Evolutionary conservation across 768 basidiomycete genomes (phyloP).

Genomic region (Pulveroboletus frians): DNA sequence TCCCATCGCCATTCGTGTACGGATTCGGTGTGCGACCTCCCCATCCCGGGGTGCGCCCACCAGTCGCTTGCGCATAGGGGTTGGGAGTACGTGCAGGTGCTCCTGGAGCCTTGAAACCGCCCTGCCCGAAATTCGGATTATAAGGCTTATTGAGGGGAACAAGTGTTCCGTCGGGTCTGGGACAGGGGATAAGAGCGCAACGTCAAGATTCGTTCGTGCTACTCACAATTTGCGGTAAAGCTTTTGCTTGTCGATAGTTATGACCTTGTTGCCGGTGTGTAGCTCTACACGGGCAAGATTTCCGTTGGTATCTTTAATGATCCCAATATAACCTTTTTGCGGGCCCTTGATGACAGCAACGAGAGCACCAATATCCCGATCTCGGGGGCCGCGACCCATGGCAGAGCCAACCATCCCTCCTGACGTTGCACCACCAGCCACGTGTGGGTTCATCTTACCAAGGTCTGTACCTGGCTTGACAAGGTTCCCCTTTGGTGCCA

Average conservation of each 20-base stretch:
- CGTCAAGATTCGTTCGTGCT: background rate
- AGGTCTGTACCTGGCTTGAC: slow-evolving; percentile 67
- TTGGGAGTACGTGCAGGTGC: slow-evolving; percentile 44
- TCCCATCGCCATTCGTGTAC: slow-evolving; percentile 52
- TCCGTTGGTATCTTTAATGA: slow-evolving; percentile 94
- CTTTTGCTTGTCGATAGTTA: slow-evolving; percentile 81
- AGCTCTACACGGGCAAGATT: slow-evolving; percentile 83
- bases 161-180: slow-evolving; percentile 55
- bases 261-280: slow-evolving; percentile 81
- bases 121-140: slow-evolving; percentile 15
- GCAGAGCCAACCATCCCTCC: slow-evolving; percentile 82
- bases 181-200: slow-evolving; percentile 6
- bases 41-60: slow-evolving; percentile 36
- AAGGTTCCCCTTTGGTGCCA: slow-evolving; percentile 80
- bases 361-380: slow-evolving; percentile 72
- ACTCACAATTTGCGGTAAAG: slow-evolving; percentile 68
- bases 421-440: slow-evolving; percentile 45
- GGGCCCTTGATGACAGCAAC: slow-evolving; percentile 83
- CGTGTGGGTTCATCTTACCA: slow-evolving; percentile 87
- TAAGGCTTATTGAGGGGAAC: slow-evolving; percentile 43
- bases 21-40: slow-evolving; percentile 62
- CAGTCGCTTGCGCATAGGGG: slow-evolving; percentile 38
- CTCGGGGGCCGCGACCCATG: slow-evolving; percentile 76
- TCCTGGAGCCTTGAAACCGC: slow-evolving; percentile 32
- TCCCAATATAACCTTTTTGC: slow-evolving; percentile 85